These are phyloP conservation scores for Lablab purpureus DNA, from an alignment of 306 rosid genomes.

Conservation along the genomic window DNA sequence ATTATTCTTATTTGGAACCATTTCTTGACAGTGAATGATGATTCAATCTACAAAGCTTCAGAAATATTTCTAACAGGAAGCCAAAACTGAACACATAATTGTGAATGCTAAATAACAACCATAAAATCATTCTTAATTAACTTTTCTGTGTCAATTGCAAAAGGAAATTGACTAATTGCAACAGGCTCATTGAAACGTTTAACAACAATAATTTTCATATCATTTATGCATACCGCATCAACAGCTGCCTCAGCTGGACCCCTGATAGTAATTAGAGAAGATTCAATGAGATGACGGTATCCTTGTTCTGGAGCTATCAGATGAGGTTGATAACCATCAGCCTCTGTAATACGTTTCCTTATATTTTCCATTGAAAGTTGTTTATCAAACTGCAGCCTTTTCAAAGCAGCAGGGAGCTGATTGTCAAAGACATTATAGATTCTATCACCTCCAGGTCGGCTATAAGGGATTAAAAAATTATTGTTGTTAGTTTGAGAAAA, in stretches of 20 bases:
- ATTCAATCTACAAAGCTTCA: background rate
- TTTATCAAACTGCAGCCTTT: slow-evolving; percentile 95
- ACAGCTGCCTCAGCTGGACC: slow-evolving; percentile 98
- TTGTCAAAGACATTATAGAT: slow-evolving; percentile 90
- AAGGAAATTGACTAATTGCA: background rate
- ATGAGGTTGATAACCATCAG: slow-evolving; percentile 99
- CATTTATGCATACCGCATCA: slow-evolving; percentile 74
- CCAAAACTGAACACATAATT: slow-evolving; percentile 7
- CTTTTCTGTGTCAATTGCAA: slow-evolving; percentile 19
- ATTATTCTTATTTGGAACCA: background rate
- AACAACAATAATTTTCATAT: slow-evolving; percentile 10
- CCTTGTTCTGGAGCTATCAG: slow-evolving; percentile 98
- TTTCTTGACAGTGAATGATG: background rate
- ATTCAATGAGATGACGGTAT: slow-evolving; percentile 92
- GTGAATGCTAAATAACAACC: slow-evolving; percentile 6
- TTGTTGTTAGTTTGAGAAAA: slow-evolving; percentile 16
- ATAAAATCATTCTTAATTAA: background rate
- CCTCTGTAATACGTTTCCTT: slow-evolving; percentile 89
- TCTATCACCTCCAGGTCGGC: slow-evolving; percentile 97
- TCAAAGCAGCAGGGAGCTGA: slow-evolving; percentile 96
- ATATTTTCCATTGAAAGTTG: slow-evolving; percentile 97
- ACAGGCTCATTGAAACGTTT: background rate
- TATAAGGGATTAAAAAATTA: slow-evolving; percentile 47
- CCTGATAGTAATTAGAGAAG: slow-evolving; percentile 78
- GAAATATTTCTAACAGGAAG: background rate